Conservation (phyloP, 1,284 basidiomycete species). For the Leccinum holopus region DNA sequence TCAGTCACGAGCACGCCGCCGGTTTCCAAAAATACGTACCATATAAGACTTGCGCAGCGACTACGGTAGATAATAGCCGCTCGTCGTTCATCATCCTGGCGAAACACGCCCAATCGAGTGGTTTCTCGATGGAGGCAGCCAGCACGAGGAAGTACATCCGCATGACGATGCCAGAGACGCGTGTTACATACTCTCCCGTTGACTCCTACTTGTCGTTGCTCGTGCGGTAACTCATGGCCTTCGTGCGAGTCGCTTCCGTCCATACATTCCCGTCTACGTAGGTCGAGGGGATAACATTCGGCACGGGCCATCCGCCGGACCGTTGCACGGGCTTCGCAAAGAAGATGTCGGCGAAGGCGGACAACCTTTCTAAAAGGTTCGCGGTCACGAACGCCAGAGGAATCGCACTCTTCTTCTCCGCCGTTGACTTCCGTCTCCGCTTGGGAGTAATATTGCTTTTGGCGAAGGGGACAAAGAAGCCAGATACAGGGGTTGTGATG, state of each 20-base stretch:
- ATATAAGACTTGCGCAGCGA: slow-evolving; percentile 62
- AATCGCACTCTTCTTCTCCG: slow-evolving; percentile 80
- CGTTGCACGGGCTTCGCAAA: slow-evolving; percentile 85
- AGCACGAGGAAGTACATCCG: slow-evolving; percentile 88
- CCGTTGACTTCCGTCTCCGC: slow-evolving; percentile 92
- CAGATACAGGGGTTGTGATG: slow-evolving; percentile 55
- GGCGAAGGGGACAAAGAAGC: slow-evolving; percentile 85
- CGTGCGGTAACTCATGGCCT: slow-evolving; percentile 67
- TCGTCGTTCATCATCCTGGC: slow-evolving; percentile 55
- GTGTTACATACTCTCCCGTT: slow-evolving; percentile 63
- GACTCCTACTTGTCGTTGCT: slow-evolving; percentile 44
- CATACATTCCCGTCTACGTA: slow-evolving; percentile 51
- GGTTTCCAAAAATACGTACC: slow-evolving; percentile 47
- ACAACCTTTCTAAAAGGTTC: slow-evolving; percentile 33
- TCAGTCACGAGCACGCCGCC: slow-evolving; percentile 11
- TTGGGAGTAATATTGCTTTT: slow-evolving; percentile 86
- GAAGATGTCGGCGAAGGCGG: slow-evolving; percentile 69
- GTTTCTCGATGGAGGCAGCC: slow-evolving; percentile 41
- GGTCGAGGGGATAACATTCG: slow-evolving; percentile 47
- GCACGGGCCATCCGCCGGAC: slow-evolving; percentile 70
- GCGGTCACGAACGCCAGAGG: slow-evolving; percentile 79
- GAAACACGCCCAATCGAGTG: slow-evolving; percentile 68
- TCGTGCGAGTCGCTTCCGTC: slow-evolving; percentile 56
- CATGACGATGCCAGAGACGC: slow-evolving; percentile 76
- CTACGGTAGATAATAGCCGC: slow-evolving; percentile 51